Base-by-base conservation (phyloP, 2,329 filamentous ascomycete genomes). In the Parafenestella ontariensis region DNA sequence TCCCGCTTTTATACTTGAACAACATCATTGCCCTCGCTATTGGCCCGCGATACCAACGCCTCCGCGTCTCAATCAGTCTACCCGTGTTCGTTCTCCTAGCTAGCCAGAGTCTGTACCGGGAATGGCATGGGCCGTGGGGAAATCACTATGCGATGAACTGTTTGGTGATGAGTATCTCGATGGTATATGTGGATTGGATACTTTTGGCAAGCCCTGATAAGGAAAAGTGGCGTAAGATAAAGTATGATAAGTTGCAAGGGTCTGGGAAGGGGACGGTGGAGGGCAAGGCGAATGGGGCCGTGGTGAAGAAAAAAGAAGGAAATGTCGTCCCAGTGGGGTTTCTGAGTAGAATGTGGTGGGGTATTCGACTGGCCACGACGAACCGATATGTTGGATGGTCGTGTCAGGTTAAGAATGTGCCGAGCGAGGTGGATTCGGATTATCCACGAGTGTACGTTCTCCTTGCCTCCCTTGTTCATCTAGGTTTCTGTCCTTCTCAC, bases 321-420 rank as follows among this genome's bases (percentile, higher is more conserved):
- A 21, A 11, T 2, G 45, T 53, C 6, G 48, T 37, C 20, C 42
- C 65, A 51, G 9, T 21, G 26, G 15, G 29, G 26, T 21, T 68
- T 62, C 24, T 26, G 45, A 26, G 29, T 15, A 58, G 69, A 26
- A 7, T 62, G 1, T 71, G 68, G 68, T 71, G 65, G 65, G 65
- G 45, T 1, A n/a, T 54, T 1, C 46, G 61, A 11, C 48, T 70
- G 3, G 29, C 49, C 0, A 52, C 52, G 7, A 62, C 61, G 21
- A 60, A 47, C 9, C 56, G 70, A 13, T 68, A 66, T 41, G 45
- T 61, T 0, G 68, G 70, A 4, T 73, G 69, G 69, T 65, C 61
- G 8, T 49, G 60, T 18, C 65, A 73, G 34, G 63, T 64, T 23
- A 71, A 71, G 49, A 68, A 70, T 33, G 61, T 69, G 18, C 61